A percentile compares a stretch with the other conserved stretches of the same genome.
These are phyloP conservation scores for Annulohypoxylon maeteangense DNA, from an alignment of 495 filamentous ascomycete species.

Conservation along the genomic window DNA sequence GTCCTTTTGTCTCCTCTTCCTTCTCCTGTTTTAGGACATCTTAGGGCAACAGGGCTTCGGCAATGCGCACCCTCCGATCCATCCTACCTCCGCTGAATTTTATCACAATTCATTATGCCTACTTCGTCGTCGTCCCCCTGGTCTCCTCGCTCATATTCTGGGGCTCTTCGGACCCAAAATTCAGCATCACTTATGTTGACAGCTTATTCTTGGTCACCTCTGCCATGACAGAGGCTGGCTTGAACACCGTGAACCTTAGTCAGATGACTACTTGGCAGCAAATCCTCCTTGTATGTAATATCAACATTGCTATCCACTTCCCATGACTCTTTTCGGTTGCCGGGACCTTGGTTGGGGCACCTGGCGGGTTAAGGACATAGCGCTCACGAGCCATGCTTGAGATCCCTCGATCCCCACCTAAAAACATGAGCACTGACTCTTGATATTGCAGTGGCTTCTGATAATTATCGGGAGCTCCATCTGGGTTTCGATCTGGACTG, in stretches of 20 bases:
- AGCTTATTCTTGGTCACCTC: slow-evolving; percentile 79
- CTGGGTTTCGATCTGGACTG: slow-evolving; percentile 70
- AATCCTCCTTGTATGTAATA: slow-evolving; percentile 59
- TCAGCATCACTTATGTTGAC: slow-evolving; percentile 76
- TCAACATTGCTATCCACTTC: not conserved
- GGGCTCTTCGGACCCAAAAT: slow-evolving; percentile 66
- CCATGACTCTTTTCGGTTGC: not conserved
- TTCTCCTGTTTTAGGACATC: slow-evolving; percentile 2
- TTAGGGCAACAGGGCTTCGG: slow-evolving; percentile 27
- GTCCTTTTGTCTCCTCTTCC: not conserved
- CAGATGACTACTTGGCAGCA: slow-evolving; percentile 84
- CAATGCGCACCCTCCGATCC: slow-evolving; percentile 37
- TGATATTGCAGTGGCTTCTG: slow-evolving; percentile 62
- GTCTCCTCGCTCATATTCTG: slow-evolving; percentile 78
- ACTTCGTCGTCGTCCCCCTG: slow-evolving; percentile 76
- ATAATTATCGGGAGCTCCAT: slow-evolving; percentile 79
- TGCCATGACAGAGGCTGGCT: slow-evolving; percentile 82
- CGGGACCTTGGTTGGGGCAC: not conserved
- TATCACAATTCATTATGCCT: slow-evolving; percentile 76
- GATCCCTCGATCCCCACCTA: not conserved
- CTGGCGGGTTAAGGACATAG: not conserved
- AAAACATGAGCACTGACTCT: not conserved
- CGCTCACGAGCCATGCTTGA: not conserved
- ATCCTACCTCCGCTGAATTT: slow-evolving; percentile 74
- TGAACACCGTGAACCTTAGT: slow-evolving; percentile 75